Percentiles rank a stretch among this genome's conserved stretches.
Evolutionary conservation across 75 land plant genomes (phyloP).

Genomic region (Picea sitchensis): DNA sequence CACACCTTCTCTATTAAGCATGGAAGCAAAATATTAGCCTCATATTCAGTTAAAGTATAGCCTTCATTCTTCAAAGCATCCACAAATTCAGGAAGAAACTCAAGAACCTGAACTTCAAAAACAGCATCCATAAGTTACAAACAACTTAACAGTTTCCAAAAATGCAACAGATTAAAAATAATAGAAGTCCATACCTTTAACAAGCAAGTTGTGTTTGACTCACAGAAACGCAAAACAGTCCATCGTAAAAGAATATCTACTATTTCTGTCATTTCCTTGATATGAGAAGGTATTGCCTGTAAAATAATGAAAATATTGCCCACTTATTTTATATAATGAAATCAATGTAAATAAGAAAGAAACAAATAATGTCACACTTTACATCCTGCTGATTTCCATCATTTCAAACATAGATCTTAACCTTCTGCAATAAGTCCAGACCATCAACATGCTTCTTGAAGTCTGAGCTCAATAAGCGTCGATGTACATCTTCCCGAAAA

Average conservation of each 20-base stretch:
- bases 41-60: constrained; percentile 34
- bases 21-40: constrained; percentile 40
- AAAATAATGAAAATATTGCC: constrained; percentile 2
- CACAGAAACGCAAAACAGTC: constrained; percentile 37
- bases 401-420: neutral
- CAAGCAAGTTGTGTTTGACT: constrained; percentile 54
- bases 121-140: neutral
- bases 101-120: constrained; percentile 31
- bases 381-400: neutral
- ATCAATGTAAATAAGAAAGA: neutral
- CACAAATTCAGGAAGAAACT: constrained; percentile 44
- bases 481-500: constrained; percentile 46
- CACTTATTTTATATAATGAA: neutral
- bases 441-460: constrained; percentile 56
- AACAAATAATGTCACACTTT: neutral
- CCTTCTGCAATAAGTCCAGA: constrained; percentile 45
- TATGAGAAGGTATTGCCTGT: constrained; percentile 33
- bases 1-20: constrained; percentile 53
- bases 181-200: constrained; percentile 30
- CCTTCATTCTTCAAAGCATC: constrained; percentile 46
- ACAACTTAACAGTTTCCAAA: neutral
- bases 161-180: constrained; percentile 10
- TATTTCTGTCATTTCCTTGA: constrained; percentile 39
- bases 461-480: constrained; percentile 41
- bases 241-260: constrained; percentile 39